Evolutionary conservation across 179 eudicot species (phyloP), one percentile per base, ranked within the genome.

Genomic region (Carnegiea gigantea): DNA sequence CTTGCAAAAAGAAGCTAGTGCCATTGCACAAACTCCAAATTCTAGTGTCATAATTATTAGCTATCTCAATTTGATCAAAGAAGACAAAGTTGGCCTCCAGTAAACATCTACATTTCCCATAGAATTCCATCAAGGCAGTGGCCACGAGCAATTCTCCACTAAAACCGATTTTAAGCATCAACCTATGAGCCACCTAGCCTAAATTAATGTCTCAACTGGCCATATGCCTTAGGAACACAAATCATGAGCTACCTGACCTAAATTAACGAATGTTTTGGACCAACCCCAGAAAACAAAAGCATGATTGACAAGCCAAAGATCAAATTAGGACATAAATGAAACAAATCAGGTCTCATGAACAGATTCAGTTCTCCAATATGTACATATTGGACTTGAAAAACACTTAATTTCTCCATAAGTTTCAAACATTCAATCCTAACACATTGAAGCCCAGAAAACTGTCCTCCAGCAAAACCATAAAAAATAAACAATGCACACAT

Each of bases 161-260:
- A 76, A 77, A 88, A 46, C 90, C 91, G 83, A 82, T 51, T 83
- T 89, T 93, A 28, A 80, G 38, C 60, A 90, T 79, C 93, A 90
- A 90, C 24, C 95, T 87, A 76, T 93, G 97, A 79, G 92, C 85
- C 82, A 87, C 87, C 78, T 75, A 85, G 73, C 95, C 97, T 74
- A 93, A 74, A 53, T 77, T 80, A 70, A 90, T 79, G 49, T 86
- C 77, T 49, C n/a, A 83, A 76, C 17, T 51, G 70, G 20, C 81
- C 82, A 84, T 93, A 93, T 12, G 92, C 92, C 84, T 88, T 88
- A 6, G 92, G 87, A 80, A 90, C 86, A 85, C 92, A 89, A 73
- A 83, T 88, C 40, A 93, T 57, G 20, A 90, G 30, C 84, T 78
- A 88, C 49, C 44, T 78, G 54, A 33, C 36, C 36, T 33, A 33